Base-by-base conservation (phyloP, 495 filamentous ascomycete species). In the Thermochaetoides thermophila region DNA sequence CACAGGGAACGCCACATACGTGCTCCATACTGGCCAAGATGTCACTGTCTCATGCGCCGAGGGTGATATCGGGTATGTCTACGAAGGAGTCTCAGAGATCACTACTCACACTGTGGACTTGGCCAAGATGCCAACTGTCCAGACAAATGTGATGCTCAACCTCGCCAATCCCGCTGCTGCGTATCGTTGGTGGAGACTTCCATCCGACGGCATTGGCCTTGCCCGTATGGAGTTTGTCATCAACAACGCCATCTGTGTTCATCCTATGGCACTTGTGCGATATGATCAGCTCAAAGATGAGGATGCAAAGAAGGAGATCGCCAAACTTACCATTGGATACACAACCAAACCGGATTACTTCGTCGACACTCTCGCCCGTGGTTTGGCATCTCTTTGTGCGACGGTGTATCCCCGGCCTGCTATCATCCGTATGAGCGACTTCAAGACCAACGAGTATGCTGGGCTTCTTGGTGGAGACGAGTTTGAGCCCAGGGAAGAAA, bases 381-480 rank as follows among this genome's bases (percentile, higher is more conserved):
- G 49, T 3, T 46, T 59, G 27, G 55, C 53, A 7, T 38, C 53
- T 7, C 51, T 59, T 4, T 59, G 53, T 29, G 50, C 55, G 1
- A 40, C 49, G 20, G 30, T 52, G 9, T 50, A 47, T 23, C 55
- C 55, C 9, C 43, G 40, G 29, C 55, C 53, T 3, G 49, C 49
- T 17, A 49, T 59, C 32, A 32, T 59, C 32, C 55, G 55, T 23
- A 34, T 59, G 35, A 56, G 53, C 37, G 55, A 59, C 39, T 59
- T 57, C 47, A 59, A 59, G 34, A 59, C 55, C 1, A 59, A 56
- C 37, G 55, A 57, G 32, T 59, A 59, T 39, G 53, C 55, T 2
- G 35, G 41, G 22, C 53, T 59, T 16, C 44, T 59, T 32, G 55
- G 55, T 17, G 55, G 55, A 15, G 34, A 45, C 24, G 49, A 55